Evolutionary conservation across 306 rosid species (phyloP).

Genomic region (Glycine latifolia): DNA sequence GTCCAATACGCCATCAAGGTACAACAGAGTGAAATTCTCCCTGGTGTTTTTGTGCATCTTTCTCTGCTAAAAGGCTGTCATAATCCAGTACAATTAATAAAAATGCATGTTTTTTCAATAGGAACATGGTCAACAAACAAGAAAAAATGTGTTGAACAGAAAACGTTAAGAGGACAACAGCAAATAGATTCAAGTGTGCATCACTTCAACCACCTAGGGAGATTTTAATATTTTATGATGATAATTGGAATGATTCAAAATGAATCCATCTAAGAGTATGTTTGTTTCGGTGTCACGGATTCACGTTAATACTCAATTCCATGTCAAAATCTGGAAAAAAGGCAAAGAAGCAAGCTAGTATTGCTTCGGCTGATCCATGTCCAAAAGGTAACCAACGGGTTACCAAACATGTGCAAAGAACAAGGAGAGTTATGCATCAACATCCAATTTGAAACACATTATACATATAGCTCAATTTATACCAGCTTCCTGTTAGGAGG

Average conservation of each 20-base stretch:
- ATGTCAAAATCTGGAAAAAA: too few species aligned
- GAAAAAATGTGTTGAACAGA: too few species aligned
- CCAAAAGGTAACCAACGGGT: too few species aligned
- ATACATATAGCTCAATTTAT: conserved; percentile 30
- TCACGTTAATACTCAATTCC: too few species aligned
- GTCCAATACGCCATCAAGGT: neutral
- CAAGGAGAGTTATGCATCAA: neutral
- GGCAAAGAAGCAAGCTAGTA: too few species aligned
- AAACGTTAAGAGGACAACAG: too few species aligned
- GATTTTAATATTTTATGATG: too few species aligned
- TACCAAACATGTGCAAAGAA: neutral
- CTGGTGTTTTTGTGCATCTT: neutral
- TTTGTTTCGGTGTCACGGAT: too few species aligned
- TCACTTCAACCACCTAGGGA: too few species aligned
- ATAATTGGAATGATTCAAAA: too few species aligned
- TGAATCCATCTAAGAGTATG: neutral
- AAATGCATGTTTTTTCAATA: conserved; percentile 1
- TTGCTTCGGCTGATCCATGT: too few species aligned
- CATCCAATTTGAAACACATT: conserved; percentile 25
- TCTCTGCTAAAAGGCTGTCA: conserved; percentile 29
- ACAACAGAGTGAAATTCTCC: conserved; percentile 16
- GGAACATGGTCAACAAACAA: too few species aligned
- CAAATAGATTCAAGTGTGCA: neutral
- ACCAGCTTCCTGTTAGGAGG: conserved; percentile 94
- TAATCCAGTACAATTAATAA: neutral